Percentiles rank a stretch among this genome's conserved stretches.
phyloP scores from a whole-genome alignment of 129 eudicot genomes.

The Artemisia tridentata region DNA sequence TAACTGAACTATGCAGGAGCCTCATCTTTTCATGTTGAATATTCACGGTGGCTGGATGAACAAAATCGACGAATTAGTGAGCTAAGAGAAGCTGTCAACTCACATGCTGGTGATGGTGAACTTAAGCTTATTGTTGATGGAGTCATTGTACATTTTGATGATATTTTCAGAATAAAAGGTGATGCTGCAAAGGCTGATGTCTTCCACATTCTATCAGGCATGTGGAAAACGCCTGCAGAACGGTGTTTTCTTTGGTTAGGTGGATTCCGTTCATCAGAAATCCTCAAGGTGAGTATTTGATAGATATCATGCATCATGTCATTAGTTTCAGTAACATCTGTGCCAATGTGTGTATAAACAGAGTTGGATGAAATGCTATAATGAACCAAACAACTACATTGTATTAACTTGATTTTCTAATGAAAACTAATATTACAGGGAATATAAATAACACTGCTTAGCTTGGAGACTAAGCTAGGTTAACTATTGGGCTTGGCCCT shows the following conservation, averaged over 20 bases:
- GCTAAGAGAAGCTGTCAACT: slow-evolving; percentile 78
- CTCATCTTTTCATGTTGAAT: slow-evolving; percentile 79
- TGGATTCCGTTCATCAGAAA: slow-evolving; percentile 73
- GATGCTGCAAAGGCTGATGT: slow-evolving; percentile 73
- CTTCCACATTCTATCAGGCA: slow-evolving; percentile 74
- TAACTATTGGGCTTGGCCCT: too few relatives aligned
- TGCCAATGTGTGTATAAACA: background rate
- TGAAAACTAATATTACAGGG: too few relatives aligned
- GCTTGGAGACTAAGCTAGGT: too few relatives aligned
- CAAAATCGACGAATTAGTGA: slow-evolving; percentile 72
- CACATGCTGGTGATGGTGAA: slow-evolving; percentile 92
- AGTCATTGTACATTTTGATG: slow-evolving; percentile 65
- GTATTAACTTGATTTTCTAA: too few relatives aligned
- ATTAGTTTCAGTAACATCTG: background rate
- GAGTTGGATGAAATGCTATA: background rate
- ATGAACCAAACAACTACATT: too few relatives aligned
- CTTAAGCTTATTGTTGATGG: slow-evolving; percentile 83
- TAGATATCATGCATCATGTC: background rate
- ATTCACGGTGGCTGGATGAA: slow-evolving; percentile 84
- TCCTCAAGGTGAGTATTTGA: slow-evolving; percentile 54
- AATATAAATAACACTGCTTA: too few relatives aligned
- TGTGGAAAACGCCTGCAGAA: slow-evolving; percentile 91
- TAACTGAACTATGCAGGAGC: slow-evolving; percentile 52
- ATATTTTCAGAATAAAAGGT: slow-evolving; percentile 59
- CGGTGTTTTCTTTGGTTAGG: slow-evolving; percentile 80